Base-by-base conservation (phyloP, 257 asterid species). In the Phtheirospermum japonicum region DNA sequence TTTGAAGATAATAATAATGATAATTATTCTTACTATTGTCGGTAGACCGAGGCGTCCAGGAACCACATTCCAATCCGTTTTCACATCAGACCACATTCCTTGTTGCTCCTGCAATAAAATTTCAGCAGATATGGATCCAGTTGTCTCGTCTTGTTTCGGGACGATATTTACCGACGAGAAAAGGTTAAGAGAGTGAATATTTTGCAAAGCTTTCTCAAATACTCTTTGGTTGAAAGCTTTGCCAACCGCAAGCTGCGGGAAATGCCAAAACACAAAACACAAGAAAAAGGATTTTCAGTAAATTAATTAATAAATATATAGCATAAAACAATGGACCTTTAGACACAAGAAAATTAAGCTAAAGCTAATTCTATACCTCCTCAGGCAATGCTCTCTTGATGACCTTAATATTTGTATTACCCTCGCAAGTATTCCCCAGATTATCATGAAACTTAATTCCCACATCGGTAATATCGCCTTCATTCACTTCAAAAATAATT, bases 61-160 rank as follows among this genome's bases (percentile, higher is more conserved):
- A 66, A 82, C 89, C 13, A 89, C 80, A 66, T 86, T 86, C 95
- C 97, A 89, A 55, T 84, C 87, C 19, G 95, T 76, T 62, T 93
- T 82, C 62, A 89, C 93, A 75, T 89, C 94, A 65, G 95, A 89
- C 54, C 94, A 86, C 62, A 80, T 84, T 70, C 79, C 94, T 51
- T 19, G 26, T 0, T 4, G 4, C 32, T 61, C 51, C 8, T 45
- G 42, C 51, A 61, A 32, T 28, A n/a, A 17, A 45, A 61, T 13
- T 3, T 61, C 36, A 20, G 17, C n/a, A 28, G 66, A 61, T 2
- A 43, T 1, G 12, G 16, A 26, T 2, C 66, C 66, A 16, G 9
- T 61, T 9, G 0, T 28, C 11, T 61, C 16, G 16, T 23, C 43
- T 6, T 45, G 9, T n/a, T 14, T 2, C 6, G 10, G 18, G 6